Percentiles rank a stretch among this genome's conserved stretches.
These are phyloP conservation scores for Hanseniaspora thailandica DNA, from an alignment of 805 yeast genomes.

Conservation along the genomic window DNA sequence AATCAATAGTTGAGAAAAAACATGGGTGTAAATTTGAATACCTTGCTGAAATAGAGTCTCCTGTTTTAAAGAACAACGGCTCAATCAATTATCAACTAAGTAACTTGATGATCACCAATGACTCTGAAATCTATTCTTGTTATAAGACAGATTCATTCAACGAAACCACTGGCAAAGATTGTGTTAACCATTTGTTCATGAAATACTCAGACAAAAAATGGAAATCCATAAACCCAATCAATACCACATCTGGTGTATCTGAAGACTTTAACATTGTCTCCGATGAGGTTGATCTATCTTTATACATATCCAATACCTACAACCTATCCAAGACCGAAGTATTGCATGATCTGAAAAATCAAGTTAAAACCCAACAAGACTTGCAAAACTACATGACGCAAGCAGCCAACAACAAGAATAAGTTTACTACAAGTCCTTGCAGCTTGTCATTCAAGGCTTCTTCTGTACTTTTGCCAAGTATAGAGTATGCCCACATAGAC, in stretches of 20 bases:
- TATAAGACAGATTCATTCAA: not conserved
- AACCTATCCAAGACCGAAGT: not conserved
- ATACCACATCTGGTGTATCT: too few relatives aligned
- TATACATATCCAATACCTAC: not conserved
- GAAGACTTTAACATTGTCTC: not conserved
- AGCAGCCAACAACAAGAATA: not conserved
- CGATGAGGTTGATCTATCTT: not conserved
- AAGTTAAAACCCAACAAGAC: not conserved
- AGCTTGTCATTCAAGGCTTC: not conserved
- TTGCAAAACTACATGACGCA: not conserved
- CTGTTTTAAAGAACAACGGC: not conserved
- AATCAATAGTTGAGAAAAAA: too few relatives aligned
- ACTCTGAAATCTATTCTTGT: not conserved
- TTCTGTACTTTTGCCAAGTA: not conserved
- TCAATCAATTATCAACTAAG: not conserved
- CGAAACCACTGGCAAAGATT: not conserved
- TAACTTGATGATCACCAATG: not conserved
- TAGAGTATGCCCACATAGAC: not conserved
- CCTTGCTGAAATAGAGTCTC: not conserved
- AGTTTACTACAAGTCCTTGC: not conserved
- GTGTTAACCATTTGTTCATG: not conserved
- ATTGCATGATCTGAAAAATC: not conserved
- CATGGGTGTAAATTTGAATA: too few relatives aligned
- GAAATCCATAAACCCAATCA: not conserved
- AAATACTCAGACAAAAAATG: slow-evolving; percentile 1